Evolutionary conservation across 2,329 filamentous ascomycete genomes (phyloP).

Genomic region (Claviceps maximensis): DNA sequence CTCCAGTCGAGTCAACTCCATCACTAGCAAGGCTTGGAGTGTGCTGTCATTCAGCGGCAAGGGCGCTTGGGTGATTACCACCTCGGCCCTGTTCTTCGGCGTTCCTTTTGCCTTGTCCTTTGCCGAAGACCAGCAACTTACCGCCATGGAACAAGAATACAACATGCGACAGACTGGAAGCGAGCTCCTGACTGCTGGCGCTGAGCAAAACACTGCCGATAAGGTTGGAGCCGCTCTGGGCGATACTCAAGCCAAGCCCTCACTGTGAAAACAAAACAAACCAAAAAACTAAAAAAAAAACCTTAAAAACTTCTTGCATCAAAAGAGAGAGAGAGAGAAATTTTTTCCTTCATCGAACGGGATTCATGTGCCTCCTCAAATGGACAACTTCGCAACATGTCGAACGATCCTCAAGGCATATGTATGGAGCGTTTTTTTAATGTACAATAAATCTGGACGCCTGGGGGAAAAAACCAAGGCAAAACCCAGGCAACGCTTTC

Average conservation of each 20-base stretch:
- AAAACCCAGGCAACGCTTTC: neutral
- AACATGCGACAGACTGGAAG: constrained; percentile 86
- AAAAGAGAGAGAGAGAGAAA: too few relatives aligned
- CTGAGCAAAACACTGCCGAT: constrained; percentile 31
- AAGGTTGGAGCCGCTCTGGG: constrained; percentile 38
- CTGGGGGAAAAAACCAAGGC: neutral
- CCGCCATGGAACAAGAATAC: constrained; percentile 97
- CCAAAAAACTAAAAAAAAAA: neutral
- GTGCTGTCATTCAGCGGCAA: constrained; percentile 65
- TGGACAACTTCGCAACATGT: neutral
- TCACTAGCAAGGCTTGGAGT: constrained; percentile 34
- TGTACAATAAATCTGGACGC: constrained; percentile 5
- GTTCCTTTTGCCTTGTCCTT: constrained; percentile 90
- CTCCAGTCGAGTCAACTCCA: constrained; percentile 44
- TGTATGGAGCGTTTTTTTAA: neutral
- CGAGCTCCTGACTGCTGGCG: constrained; percentile 46
- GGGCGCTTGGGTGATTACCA: constrained; percentile 81
- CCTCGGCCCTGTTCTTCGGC: constrained; percentile 75
- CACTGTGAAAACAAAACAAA: constrained; percentile 29
- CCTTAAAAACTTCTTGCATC: neutral
- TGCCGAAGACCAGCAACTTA: constrained; percentile 89
- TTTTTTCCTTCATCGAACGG: neutral
- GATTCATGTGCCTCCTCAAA: neutral
- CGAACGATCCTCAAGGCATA: neutral
- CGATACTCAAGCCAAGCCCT: constrained; percentile 31